Base-by-base conservation (phyloP, 306 rosid genomes). In the Quercus bicolor region DNA sequence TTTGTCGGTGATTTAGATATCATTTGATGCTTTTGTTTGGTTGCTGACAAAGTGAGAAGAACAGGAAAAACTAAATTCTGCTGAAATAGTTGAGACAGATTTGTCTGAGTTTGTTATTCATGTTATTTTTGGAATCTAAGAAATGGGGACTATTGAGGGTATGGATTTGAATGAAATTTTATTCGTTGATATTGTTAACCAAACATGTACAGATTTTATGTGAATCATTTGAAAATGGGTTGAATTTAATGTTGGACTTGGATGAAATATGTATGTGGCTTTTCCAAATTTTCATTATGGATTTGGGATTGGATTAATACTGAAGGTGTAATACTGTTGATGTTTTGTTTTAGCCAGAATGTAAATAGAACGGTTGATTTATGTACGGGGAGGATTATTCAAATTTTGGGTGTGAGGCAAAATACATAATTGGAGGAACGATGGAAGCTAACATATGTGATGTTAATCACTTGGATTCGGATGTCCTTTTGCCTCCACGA, bases 401-500 rank as follows among this genome's bases (percentile, higher is more conserved):
- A n/a, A 66, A 60, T 29, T 87, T 79, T 78, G 72, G 77, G 86
- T 84, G 77, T 79, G 74, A 68, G 74, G 62, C 53, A 21, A 70
- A 75, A 74, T 69, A 51, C 8, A 9, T 43, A 6, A 75, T 75
- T 75, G 26, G 86, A 76, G 83, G 86, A 86, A 72, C 37, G 53
- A 94, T 95, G 98, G 96, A 92, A 85, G 84, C 85, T 60, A 95
- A 95, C 62, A 78, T 68, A 74, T 92, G 93, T 20, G 97, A 93
- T 75, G 91, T 82, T 40, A 87, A 78, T 76, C 97, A 89, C 78
- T 88, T 91, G 86, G 98, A 95, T 78, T 86, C 96, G 24, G 98
- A 92, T 80, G 98, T 93, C 64, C 94, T 95, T 80, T 78, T 92
- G 80, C 98, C 98, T 74, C 98, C 98, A 23, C 90, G 98, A 56